Evolutionary conservation across 2,329 filamentous ascomycete genomes (phyloP), one percentile per base, ranked within the genome.

Genomic region (Paraphoma chrysanthemicola): DNA sequence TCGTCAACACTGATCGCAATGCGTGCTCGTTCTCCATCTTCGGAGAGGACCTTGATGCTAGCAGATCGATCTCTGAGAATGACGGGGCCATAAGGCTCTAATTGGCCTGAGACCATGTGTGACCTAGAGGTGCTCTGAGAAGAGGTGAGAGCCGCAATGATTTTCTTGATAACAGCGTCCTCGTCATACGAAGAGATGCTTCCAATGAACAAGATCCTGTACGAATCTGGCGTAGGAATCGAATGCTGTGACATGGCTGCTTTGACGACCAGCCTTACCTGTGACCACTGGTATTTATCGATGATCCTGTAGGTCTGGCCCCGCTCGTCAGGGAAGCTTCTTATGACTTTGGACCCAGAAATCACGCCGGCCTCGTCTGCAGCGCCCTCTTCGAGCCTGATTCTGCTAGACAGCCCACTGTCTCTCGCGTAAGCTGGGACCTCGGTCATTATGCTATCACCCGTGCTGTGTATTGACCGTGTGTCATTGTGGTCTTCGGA

Each of bases 151-250:
- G 74, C 73, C 28, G 67, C 63, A n/a, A 65, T 67, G 31, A 77
- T 70, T 31, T 72, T 66, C 7, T 56, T 54, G 29, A 66, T 69
- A 41, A 75, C 70, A 17, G 66, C 65, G 29, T 70, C 61, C 52
- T 70, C 66, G n/a, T 62, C 63, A 72, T 73, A 76, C 30, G 61
- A 57, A 23, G 69, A 64, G 18, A 69, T 63, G 43, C 62, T 60
- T 9, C 74, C 74, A 36, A 76, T 58, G 57, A 69, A 76, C 2
- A 76, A 54, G 29, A 77, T 67, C 49, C 66, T 70, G 64, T 71
- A 77, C 0, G 70, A 68, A 7, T 67, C 63, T 38, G 66, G 59
- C 8, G 69, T 64, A 14, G 70, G 59, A 4, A 76, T 58, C 18
- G 59, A 64, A 5, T 55, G 54, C 48, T 63, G 45, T 9, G 71